Evolutionary conservation across 352 stramenopile genomes (phyloP), one percentile per base, ranked within the genome.

Genomic region (Phytophthora colocasiae): DNA sequence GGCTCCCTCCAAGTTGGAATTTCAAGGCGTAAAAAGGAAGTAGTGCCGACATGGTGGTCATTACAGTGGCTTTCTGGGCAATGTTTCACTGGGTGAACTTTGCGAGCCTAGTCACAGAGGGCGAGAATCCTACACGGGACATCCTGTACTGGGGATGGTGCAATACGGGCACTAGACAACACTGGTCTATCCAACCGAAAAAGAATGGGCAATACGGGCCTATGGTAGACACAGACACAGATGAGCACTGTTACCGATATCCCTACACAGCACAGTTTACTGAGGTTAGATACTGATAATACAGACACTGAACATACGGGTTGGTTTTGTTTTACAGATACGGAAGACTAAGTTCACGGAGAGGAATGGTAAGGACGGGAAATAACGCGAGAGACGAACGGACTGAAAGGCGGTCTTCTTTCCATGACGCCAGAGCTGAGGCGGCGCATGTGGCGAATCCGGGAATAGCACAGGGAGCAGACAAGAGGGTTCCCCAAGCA

Each of bases 61-160:
- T 46, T 46, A 46, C 40, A 46, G 40, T 46, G 40, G 15, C 40
- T 46, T 46, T 46, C 40, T 46, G 40, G 6, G 40, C 15, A 22
- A 46, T 19, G 40, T n/a, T 27, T 19, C 19, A 19, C 19, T 46
- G 40, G 7, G 40, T 17, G 15, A 3, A 17, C 15, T 24, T 24
- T 22, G 40, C 40, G 40, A 46, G 15, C 40, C 15, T 19, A 46
- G 40, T 46, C 22, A 22, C 22, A 22, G 22, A 2, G 17, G 40
- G 15, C 40, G 10, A 46, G 15, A 46, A 46, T n/a, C n/a, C 7
- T 34, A 34, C 1, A 0, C 29, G 29, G 29, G 29, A 34, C 29
- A 34, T 34, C 29, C 29, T 34, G 0, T 34, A 10, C 4, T 34
- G 29, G 29, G 29, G 29, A 34, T 34, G 29, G 29, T 34, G 6